Evolutionary conservation across 1,284 basidiomycete species (phyloP).

Genomic region (Melampsora occidentalis): DNA sequence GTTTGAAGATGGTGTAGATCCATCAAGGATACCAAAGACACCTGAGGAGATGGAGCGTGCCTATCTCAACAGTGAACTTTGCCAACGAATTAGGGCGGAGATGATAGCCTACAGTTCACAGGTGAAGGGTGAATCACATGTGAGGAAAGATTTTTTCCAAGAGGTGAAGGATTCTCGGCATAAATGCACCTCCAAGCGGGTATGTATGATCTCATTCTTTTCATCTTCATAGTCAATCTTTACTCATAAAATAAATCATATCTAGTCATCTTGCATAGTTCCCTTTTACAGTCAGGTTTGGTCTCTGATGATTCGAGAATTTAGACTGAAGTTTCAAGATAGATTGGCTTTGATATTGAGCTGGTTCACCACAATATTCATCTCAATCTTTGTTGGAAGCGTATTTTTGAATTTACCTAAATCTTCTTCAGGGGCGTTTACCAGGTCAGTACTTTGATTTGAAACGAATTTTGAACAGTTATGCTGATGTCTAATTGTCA

Average conservation of each 20-base stretch:
- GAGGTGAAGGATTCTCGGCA: neutral
- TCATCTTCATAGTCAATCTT: too few species aligned
- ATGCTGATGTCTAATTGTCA: neutral
- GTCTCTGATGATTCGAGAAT: conserved; percentile 32
- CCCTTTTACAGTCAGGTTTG: conserved; percentile 70
- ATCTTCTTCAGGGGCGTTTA: conserved; percentile 50
- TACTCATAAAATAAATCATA: too few species aligned
- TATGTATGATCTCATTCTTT: too few species aligned
- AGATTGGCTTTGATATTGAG: conserved; percentile 66
- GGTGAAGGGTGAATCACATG: neutral
- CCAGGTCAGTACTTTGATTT: conserved; percentile 60
- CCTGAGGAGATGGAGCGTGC: conserved; percentile 60
- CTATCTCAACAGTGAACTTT: conserved; percentile 63
- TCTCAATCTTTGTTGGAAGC: conserved; percentile 50
- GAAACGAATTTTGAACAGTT: conserved; percentile 61
- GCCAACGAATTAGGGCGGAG: conserved; percentile 59
- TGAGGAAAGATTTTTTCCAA: neutral
- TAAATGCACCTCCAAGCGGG: neutral
- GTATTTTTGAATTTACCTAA: conserved; percentile 49
- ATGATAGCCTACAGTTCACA: conserved; percentile 66
- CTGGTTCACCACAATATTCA: conserved; percentile 47
- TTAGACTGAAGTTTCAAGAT: conserved; percentile 70
- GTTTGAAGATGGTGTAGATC: conserved; percentile 36
- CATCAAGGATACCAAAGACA: conserved; percentile 48
- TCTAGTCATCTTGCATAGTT: too few species aligned